phyloP scores from a whole-genome alignment of 768 basidiomycete species.

The Rhizopogon rudus region DNA sequence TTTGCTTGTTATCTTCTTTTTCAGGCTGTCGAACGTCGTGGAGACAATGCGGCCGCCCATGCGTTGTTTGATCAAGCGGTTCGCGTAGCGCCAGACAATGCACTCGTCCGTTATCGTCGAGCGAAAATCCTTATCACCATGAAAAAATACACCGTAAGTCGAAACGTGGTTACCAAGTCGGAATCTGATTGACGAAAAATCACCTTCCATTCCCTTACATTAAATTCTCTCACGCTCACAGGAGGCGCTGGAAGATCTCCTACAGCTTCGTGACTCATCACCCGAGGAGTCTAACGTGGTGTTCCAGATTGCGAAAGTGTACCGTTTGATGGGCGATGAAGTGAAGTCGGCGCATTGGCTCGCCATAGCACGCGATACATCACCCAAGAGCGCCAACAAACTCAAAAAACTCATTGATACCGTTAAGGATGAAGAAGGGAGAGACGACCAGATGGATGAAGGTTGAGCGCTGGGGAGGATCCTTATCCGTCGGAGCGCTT shows the following conservation, averaged over 20 bases:
- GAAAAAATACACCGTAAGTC: conserved; percentile 75
- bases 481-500: not conserved
- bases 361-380: conserved; percentile 87
- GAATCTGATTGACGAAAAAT: conserved; percentile 3
- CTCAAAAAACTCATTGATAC: conserved; percentile 76
- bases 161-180: conserved; percentile 19
- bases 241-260: conserved; percentile 79
- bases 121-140: conserved; percentile 87
- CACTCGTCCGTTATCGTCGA: conserved; percentile 90
- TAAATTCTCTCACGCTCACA: conserved; percentile 32
- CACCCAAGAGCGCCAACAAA: conserved; percentile 85
- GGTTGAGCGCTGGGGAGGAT: conserved; percentile 33
- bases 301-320: conserved; percentile 92
- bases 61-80: conserved; percentile 79
- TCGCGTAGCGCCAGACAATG: conserved; percentile 76
- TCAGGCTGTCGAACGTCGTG: conserved; percentile 86
- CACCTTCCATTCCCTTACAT: conserved; percentile 10
- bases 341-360: conserved; percentile 80
- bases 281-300: conserved; percentile 97
- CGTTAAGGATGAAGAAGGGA: conserved; percentile 51
- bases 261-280: conserved; percentile 71
- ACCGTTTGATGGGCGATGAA: conserved; percentile 75
- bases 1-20: conserved; percentile 13
- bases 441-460: conserved; percentile 71
- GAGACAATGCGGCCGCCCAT: conserved; percentile 72